Conservation (phyloP, 2,329 filamentous ascomycete genomes). For the Hypoxylon sp. region DNA sequence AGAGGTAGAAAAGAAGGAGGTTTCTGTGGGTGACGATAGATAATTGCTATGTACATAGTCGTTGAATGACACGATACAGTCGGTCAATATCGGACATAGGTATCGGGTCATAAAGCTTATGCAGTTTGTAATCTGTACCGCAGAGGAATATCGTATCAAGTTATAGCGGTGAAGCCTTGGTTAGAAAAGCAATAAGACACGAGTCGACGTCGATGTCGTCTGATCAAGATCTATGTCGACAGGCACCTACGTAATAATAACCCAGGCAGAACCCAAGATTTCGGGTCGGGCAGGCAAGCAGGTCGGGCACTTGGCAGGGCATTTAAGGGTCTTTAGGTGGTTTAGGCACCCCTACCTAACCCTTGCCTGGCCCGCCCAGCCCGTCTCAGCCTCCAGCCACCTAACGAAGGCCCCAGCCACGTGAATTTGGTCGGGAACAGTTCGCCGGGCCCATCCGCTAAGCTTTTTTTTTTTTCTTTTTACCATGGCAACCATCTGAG, state of each 20-base stretch:
- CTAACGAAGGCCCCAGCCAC: constrained; percentile 21
- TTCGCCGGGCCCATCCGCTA: neutral
- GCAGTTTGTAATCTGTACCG: too few species aligned
- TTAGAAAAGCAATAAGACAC: neutral
- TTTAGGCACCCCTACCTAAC: neutral
- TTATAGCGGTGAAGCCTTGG: too few species aligned
- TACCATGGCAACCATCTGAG: too few species aligned
- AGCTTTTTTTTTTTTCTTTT: too few species aligned
- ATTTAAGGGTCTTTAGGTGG: neutral
- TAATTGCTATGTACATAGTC: neutral
- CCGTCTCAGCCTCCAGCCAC: constrained; percentile 26
- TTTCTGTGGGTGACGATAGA: neutral
- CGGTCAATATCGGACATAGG: neutral
- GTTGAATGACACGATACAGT: neutral
- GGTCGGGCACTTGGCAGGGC: too few species aligned
- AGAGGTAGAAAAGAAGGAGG: neutral
- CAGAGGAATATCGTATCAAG: too few species aligned
- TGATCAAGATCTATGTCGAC: constrained; percentile 8
- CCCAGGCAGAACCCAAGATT: constrained; percentile 20
- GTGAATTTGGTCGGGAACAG: constrained; percentile 10
- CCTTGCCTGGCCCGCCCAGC: too few species aligned
- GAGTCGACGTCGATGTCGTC: constrained; percentile 8
- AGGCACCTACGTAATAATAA: constrained; percentile 10
- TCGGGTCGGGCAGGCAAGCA: constrained; percentile 14
- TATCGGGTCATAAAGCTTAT: too few species aligned